These are phyloP conservation scores for Termitomyces sp. DNA, from an alignment of 768 basidiomycete genomes.

Conservation along the genomic window DNA sequence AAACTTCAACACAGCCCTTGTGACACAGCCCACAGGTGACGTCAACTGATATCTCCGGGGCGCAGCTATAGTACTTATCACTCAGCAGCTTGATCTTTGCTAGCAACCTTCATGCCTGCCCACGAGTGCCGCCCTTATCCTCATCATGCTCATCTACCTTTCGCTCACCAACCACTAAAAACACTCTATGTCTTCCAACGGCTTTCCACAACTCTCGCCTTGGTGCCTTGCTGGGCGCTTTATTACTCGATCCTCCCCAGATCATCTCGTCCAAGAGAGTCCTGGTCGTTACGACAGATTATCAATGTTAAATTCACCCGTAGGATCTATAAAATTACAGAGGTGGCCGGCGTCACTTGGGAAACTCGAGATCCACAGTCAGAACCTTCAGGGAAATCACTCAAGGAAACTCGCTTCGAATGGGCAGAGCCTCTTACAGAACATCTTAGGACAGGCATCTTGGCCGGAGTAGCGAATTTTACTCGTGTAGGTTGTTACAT, in stretches of 20 bases:
- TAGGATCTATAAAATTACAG: conserved; percentile 47
- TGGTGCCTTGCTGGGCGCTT: conserved; percentile 40
- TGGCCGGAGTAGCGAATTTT: conserved; percentile 25
- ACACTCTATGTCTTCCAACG: conserved; percentile 38
- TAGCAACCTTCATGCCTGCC: background rate
- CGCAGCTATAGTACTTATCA: background rate
- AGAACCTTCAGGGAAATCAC: conserved; percentile 23
- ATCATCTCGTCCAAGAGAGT: conserved; percentile 38
- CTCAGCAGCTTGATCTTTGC: background rate
- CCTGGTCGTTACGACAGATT: conserved; percentile 45
- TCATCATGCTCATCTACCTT: background rate
- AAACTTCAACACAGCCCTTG: background rate
- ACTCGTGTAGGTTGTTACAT: background rate
- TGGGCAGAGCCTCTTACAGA: conserved; percentile 41
- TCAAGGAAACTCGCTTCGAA: conserved; percentile 42
- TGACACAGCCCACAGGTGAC: background rate
- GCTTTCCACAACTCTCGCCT: conserved; percentile 39
- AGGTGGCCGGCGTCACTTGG: conserved; percentile 53
- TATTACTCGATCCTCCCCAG: conserved; percentile 39
- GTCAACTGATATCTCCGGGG: background rate
- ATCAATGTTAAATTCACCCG: conserved; percentile 47
- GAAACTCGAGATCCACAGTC: conserved; percentile 39
- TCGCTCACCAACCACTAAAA: background rate
- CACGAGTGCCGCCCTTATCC: background rate
- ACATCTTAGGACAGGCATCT: conserved; percentile 33